Percentiles rank a stretch among this genome's conserved stretches.
Conservation (phyloP, 192 early-diverging fungal genomes). For the Piromyces finnis region DNA sequence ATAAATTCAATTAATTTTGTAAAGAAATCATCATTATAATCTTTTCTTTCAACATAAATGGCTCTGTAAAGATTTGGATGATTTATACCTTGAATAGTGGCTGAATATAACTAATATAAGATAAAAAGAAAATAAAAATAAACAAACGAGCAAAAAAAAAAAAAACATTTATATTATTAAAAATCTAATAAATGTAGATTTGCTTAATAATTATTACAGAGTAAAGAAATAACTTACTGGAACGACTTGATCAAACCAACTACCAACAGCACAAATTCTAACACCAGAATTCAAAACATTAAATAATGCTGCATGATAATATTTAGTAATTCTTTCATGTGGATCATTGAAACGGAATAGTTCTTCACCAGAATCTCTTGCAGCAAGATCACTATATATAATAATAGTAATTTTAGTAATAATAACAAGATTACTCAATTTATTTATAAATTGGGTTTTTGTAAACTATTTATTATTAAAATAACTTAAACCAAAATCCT, state of each 20-base stretch:
- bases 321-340: constrained; percentile 38
- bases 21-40: constrained; percentile 70
- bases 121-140: too few relatives aligned
- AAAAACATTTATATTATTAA: constrained; percentile 2
- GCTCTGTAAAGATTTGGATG: constrained; percentile 78
- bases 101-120: constrained; percentile 18
- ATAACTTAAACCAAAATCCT: too few relatives aligned
- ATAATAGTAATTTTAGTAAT: background rate
- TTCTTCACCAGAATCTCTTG: constrained; percentile 75
- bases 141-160: too few relatives aligned
- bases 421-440: background rate
- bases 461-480: too few relatives aligned
- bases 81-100: constrained; percentile 20
- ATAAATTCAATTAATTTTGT: constrained; percentile 74
- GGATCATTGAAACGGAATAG: constrained; percentile 88
- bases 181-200: too few relatives aligned
- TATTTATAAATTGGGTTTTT: too few relatives aligned
- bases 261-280: constrained; percentile 58
- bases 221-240: constrained; percentile 39
- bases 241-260: constrained; percentile 92
- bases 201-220: too few relatives aligned
- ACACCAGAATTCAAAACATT: constrained; percentile 48
- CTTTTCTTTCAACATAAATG: constrained; percentile 70
- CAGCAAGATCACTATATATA: constrained; percentile 36
- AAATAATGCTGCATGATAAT: constrained; percentile 51